phyloP scores from a whole-genome alignment of 2,329 filamentous ascomycete genomes.

The Plenodomus biglobosus region DNA sequence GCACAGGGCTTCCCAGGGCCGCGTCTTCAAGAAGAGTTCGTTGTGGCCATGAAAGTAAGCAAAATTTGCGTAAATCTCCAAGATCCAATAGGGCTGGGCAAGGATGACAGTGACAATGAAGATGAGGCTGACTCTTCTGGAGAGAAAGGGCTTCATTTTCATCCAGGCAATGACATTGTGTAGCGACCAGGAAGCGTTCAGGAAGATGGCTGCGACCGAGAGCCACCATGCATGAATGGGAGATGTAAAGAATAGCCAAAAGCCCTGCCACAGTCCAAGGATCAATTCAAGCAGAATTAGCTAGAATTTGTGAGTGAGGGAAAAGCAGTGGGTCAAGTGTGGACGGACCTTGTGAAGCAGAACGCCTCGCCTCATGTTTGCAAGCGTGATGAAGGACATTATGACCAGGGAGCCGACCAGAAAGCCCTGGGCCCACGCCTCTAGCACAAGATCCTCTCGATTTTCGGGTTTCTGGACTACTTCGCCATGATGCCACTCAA shows the following conservation, averaged over 20 bases:
- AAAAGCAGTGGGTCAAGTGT: background rate
- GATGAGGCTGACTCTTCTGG: conserved; percentile 52
- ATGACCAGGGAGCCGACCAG: conserved; percentile 50
- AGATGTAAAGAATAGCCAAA: conserved; percentile 60
- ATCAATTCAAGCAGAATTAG: conserved; percentile 52
- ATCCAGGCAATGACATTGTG: conserved; percentile 70
- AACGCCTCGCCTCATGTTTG: conserved; percentile 53
- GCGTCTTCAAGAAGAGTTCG: conserved; percentile 56
- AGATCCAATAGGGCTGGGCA: conserved; percentile 64
- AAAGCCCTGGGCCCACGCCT: conserved; percentile 46
- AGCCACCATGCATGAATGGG: conserved; percentile 66
- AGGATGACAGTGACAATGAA: conserved; percentile 63
- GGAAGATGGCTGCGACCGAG: conserved; percentile 60
- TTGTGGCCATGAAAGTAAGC: conserved; percentile 62
- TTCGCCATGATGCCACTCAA: conserved; percentile 13
- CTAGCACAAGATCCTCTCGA: conserved; percentile 40
- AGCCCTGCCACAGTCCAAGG: conserved; percentile 60
- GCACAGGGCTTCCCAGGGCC: conserved; percentile 63
- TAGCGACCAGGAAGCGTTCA: conserved; percentile 64
- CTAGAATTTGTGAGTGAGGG: conserved; percentile 24
- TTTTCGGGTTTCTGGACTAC: conserved; percentile 37
- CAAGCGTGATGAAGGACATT: conserved; percentile 52
- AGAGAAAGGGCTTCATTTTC: conserved; percentile 64
- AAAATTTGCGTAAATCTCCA: conserved; percentile 68
- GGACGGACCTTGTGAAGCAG: conserved; percentile 49